Percentiles rank a stretch among this genome's conserved stretches.
Evolutionary conservation across 2,329 filamentous ascomycete species (phyloP).

Genomic region (Beauveria sp.): DNA sequence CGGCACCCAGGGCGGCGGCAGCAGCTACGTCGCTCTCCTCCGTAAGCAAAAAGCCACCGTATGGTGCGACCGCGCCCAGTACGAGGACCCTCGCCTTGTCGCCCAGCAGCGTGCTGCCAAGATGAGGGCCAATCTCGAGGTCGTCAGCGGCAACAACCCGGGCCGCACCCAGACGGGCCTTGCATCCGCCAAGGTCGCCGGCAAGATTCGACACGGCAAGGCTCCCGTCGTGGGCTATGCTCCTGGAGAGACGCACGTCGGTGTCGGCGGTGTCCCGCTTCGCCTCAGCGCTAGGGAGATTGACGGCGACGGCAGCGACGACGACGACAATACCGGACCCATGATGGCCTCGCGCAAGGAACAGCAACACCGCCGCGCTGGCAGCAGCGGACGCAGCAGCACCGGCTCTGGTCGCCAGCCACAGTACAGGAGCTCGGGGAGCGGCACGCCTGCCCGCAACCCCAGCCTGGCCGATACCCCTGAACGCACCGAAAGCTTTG

Average conservation of each 20-base stretch:
- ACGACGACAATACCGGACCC: slow-evolving; percentile 47
- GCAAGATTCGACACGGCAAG: slow-evolving; percentile 84
- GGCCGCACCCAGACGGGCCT: slow-evolving; percentile 56
- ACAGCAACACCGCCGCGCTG: slow-evolving; percentile 56
- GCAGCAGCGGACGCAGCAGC: slow-evolving; percentile 70
- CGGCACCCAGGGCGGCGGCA: slow-evolving; percentile 30
- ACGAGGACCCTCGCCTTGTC: slow-evolving; percentile 76
- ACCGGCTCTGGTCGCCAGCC: slow-evolving; percentile 44
- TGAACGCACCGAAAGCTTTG: slow-evolving; percentile 44
- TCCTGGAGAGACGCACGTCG: slow-evolving; percentile 66
- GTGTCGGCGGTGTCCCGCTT: slow-evolving; percentile 74
- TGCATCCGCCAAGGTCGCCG: slow-evolving; percentile 57
- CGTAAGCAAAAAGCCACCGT: slow-evolving; percentile 96
- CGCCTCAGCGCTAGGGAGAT: slow-evolving; percentile 93
- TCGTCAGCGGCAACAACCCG: slow-evolving; percentile 50
- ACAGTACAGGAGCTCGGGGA: slow-evolving; percentile 45
- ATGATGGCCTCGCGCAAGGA: slow-evolving; percentile 34
- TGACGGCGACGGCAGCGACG: slow-evolving; percentile 76
- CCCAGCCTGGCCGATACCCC: slow-evolving; percentile 50
- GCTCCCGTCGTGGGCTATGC: slow-evolving; percentile 71
- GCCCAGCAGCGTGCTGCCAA: slow-evolving; percentile 84
- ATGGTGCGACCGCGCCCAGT: slow-evolving; percentile 92
- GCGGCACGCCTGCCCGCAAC: slow-evolving; percentile 27
- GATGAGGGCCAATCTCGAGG: slow-evolving; percentile 75
- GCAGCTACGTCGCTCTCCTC: slow-evolving; percentile 91